A percentile compares a stretch with the other conserved stretches of the same genome.
Evolutionary conservation across 176 grass and related monocot genomes (phyloP).

Genomic region (Aegilops umbellulata): DNA sequence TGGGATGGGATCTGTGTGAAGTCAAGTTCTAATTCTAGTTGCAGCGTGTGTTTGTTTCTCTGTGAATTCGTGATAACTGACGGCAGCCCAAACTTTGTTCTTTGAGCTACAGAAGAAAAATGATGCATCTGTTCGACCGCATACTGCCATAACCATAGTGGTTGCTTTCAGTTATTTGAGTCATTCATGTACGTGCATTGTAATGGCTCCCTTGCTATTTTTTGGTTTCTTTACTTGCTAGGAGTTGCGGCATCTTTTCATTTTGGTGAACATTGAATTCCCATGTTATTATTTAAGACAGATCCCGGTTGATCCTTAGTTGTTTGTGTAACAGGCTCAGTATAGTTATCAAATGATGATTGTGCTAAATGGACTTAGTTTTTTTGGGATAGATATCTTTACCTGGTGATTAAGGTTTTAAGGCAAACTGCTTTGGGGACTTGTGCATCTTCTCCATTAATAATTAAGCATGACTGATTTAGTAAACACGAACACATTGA

Average conservation of each 20-base stretch:
- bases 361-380: not conserved
- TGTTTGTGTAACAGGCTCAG: not conserved
- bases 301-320: not conserved
- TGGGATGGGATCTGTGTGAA: not conserved
- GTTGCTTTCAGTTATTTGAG: not conserved
- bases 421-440: not conserved
- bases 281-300: not conserved
- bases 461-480: conserved; percentile 7
- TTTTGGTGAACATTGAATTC: not conserved
- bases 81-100: not conserved
- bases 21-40: conserved; percentile 2
- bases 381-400: not conserved
- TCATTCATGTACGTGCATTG: not conserved
- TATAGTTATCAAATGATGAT: not conserved
- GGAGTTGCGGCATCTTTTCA: not conserved
- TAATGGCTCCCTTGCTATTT: not conserved
- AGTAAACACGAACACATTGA: not conserved
- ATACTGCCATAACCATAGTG: not conserved
- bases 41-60: not conserved
- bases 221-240: not conserved
- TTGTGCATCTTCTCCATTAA: not conserved
- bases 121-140: not conserved
- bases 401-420: not conserved
- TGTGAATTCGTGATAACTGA: not conserved
- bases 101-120: not conserved